Conservation (phyloP, 129 eudicot species). For the Cynara cardunculus region DNA sequence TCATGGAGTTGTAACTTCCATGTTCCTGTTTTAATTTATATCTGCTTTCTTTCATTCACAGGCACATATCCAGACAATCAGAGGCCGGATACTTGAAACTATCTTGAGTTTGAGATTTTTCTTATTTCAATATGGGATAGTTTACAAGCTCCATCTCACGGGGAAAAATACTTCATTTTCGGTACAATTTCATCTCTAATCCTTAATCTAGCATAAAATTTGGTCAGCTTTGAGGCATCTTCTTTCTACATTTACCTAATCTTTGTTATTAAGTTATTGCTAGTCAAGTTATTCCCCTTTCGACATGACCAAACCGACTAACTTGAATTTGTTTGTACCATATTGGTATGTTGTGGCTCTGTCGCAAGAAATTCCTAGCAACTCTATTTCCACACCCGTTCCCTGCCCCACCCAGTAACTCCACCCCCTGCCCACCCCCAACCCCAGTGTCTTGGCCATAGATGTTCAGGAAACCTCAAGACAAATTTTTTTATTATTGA, state of each 20-base stretch:
- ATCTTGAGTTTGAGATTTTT: constrained; percentile 90
- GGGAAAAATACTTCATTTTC: constrained; percentile 65
- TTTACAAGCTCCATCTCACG: constrained; percentile 77
- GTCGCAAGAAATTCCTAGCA: no score
- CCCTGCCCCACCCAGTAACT: no score
- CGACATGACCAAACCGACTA: neutral
- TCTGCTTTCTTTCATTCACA: constrained; percentile 30
- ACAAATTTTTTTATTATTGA: no score
- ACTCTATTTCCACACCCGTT: no score
- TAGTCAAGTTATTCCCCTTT: neutral
- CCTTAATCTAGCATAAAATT: neutral
- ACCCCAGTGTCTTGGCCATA: no score
- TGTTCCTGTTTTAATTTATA: constrained; percentile 4
- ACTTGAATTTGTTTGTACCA: no score
- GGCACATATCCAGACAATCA: constrained; percentile 90
- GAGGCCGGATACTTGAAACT: constrained; percentile 89
- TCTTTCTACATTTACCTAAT: neutral
- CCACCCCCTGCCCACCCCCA: no score
- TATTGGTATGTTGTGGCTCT: no score
- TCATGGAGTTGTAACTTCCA: neutral
- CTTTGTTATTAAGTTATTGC: neutral
- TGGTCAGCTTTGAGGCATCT: neutral
- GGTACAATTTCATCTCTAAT: constrained; percentile 42
- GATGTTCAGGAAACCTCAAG: no score
- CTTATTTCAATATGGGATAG: constrained; percentile 92